These are phyloP conservation scores for Lactarius sanguifluus DNA, from an alignment of 768 basidiomycete species.

Conservation along the genomic window DNA sequence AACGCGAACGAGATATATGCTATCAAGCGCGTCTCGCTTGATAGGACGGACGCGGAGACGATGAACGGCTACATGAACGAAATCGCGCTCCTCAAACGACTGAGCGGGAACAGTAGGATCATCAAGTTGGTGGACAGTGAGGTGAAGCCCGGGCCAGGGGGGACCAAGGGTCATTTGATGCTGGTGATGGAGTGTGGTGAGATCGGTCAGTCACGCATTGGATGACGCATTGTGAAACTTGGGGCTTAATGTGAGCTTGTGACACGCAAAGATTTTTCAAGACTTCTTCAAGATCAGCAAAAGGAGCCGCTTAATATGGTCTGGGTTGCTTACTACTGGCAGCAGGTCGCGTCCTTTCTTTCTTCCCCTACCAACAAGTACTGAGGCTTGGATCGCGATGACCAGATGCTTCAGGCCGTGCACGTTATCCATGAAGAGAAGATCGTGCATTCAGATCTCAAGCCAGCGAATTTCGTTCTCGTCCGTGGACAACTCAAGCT, in stretches of 20 bases:
- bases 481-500: constrained; percentile 94
- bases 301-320: constrained; percentile 87
- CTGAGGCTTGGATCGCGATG: constrained; percentile 10
- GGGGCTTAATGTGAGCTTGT: constrained; percentile 10
- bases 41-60: constrained; percentile 85
- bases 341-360: constrained; percentile 63
- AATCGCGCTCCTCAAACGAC: constrained; percentile 87
- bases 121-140: constrained; percentile 92
- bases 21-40: constrained; percentile 88
- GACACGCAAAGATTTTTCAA: constrained; percentile 61
- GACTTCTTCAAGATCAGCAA: constrained; percentile 78
- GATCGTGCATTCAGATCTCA: constrained; percentile 97
- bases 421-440: constrained; percentile 98
- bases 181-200: constrained; percentile 98
- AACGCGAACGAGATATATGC: constrained; percentile 77
- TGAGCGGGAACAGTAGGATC: constrained; percentile 91
- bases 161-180: constrained; percentile 71
- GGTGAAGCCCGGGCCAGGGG: constrained; percentile 67
- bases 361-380: neutral
- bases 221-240: constrained; percentile 2
- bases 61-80: constrained; percentile 95
- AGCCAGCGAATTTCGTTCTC: constrained; percentile 97
- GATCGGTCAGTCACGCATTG: constrained; percentile 43
- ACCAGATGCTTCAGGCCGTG: constrained; percentile 96
- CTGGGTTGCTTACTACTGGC: constrained; percentile 95